phyloP scores from a whole-genome alignment of 768 basidiomycete genomes.

The Hirschioporus abietinus region DNA sequence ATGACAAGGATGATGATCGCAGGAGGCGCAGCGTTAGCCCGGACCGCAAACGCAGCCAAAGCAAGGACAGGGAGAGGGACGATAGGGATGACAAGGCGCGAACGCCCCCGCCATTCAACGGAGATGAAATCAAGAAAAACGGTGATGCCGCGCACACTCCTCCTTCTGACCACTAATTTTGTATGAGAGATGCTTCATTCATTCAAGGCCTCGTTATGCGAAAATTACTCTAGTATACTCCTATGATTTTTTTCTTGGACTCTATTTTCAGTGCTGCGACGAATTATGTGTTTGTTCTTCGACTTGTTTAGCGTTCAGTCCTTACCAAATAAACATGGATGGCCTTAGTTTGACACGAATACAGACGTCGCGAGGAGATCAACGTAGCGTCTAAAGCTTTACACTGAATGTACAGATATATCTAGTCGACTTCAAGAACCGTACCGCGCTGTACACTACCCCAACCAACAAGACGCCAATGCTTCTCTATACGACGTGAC shows the following conservation, averaged over 20 bases:
- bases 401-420: neutral
- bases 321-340: neutral
- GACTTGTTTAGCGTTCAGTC: neutral
- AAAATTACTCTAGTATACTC: neutral
- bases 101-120: slow-evolving; percentile 41
- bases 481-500: slow-evolving; percentile 92
- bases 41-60: slow-evolving; percentile 40
- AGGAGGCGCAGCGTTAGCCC: slow-evolving; percentile 46
- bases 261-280: neutral
- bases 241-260: neutral
- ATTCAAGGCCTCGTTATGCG: neutral
- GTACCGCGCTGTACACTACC: slow-evolving; percentile 86
- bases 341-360: neutral
- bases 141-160: slow-evolving; percentile 55
- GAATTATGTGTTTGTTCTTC: neutral
- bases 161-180: slow-evolving; percentile 47
- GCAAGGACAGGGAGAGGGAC: slow-evolving; percentile 37
- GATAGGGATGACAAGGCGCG: slow-evolving; percentile 32
- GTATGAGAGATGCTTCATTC: neutral
- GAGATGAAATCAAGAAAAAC: slow-evolving; percentile 37
- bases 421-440: slow-evolving; percentile 68
- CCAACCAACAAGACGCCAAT: slow-evolving; percentile 95
- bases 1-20: slow-evolving; percentile 30
- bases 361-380: neutral
- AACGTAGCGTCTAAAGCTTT: neutral